Evolutionary conservation across 1,284 basidiomycete genomes (phyloP).

Genomic region (Ceratobasidium papillatum): DNA sequence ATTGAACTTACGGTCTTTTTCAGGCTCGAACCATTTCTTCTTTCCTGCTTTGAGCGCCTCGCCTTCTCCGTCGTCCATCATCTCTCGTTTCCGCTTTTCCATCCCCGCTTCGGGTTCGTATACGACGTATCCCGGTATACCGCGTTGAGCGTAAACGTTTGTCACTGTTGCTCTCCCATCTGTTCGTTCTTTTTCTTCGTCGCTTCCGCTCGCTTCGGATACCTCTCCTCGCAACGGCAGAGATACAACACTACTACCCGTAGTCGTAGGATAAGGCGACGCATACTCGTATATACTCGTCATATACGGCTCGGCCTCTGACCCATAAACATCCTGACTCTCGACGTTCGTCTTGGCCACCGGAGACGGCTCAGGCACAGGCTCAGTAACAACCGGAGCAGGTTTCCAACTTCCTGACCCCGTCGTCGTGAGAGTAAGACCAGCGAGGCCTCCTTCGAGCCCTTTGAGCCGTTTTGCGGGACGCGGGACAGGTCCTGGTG

Average conservation of each 20-base stretch:
- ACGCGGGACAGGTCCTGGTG: not conserved
- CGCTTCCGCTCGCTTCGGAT: constrained; percentile 16
- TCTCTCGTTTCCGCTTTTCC: constrained; percentile 6
- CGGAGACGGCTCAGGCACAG: not conserved
- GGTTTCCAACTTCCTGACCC: constrained; percentile 8
- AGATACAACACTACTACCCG: constrained; percentile 12
- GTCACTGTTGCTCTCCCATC: not conserved
- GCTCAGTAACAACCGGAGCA: constrained; percentile 7
- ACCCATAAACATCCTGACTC: not conserved
- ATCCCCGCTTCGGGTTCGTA: constrained; percentile 54
- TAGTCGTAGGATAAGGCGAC: constrained; percentile 18
- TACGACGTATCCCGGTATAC: constrained; percentile 34
- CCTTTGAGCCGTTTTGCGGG: constrained; percentile 45
- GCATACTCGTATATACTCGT: constrained; percentile 32
- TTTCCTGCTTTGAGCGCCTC: constrained; percentile 60
- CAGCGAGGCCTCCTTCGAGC: constrained; percentile 67
- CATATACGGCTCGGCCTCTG: constrained; percentile 26
- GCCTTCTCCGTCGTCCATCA: not conserved
- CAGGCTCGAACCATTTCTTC: constrained; percentile 72
- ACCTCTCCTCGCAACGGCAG: constrained; percentile 34
- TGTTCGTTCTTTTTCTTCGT: constrained; percentile 38
- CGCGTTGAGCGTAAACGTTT: constrained; percentile 46
- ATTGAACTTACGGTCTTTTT: constrained; percentile 67
- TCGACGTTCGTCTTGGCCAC: not conserved
- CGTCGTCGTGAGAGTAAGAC: constrained; percentile 57